These are phyloP conservation scores for Botrytis pseudocinerea DNA, from an alignment of 2,329 filamentous ascomycete species.

Conservation along the genomic window DNA sequence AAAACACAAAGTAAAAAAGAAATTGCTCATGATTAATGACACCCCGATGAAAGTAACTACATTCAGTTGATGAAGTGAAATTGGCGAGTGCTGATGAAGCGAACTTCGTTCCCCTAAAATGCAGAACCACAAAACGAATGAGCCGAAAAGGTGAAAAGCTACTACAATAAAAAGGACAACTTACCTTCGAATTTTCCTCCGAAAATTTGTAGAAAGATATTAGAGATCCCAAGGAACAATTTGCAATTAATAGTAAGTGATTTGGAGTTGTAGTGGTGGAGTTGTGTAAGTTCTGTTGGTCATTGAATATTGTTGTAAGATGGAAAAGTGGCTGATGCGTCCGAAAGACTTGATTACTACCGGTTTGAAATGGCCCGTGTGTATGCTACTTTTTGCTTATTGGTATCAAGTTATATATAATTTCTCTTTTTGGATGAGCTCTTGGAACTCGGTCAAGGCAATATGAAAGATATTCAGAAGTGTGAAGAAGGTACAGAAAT, in stretches of 20 bases:
- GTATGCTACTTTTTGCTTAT: conserved; percentile 1
- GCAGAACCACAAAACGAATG: background rate
- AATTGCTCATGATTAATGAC: background rate
- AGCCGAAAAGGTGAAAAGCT: conserved; percentile 12
- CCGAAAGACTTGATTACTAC: background rate
- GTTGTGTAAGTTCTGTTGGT: conserved; percentile 7
- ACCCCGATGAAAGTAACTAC: background rate
- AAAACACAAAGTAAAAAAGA: background rate
- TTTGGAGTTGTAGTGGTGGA: conserved; percentile 1
- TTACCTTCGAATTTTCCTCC: conserved; percentile 2
- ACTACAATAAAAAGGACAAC: background rate
- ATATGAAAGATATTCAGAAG: background rate
- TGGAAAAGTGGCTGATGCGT: background rate
- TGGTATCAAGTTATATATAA: background rate
- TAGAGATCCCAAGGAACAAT: background rate
- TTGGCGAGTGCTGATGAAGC: conserved; percentile 15
- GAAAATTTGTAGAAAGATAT: background rate
- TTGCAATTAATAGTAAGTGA: background rate
- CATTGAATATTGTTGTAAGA: conserved; percentile 9
- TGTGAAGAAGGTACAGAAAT: background rate
- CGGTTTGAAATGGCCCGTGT: conserved; percentile 5
- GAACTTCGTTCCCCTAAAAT: background rate
- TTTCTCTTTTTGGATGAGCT: background rate
- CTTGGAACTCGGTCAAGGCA: background rate
- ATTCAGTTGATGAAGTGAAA: conserved; percentile 6